Base-by-base conservation (phyloP, 805 yeast species). In the Zygotorulaspora sp. region DNA sequence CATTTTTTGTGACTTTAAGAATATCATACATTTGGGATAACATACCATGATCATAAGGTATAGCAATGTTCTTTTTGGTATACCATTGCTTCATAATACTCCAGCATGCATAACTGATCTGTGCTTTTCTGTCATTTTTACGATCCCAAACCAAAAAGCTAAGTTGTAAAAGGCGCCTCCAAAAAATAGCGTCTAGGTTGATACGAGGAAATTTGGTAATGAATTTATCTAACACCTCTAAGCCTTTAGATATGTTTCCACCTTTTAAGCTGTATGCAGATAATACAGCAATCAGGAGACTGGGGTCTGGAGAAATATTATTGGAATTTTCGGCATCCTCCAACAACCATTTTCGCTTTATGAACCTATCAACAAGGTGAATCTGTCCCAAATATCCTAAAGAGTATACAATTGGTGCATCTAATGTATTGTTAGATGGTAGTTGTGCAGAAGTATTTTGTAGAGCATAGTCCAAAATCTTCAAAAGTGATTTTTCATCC, bases 91-190 rank as follows among this genome's bases (percentile, higher is more conserved):
- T 49, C 54, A 58, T 45, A 5, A 47, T 35, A 6, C 40, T 23
- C 55, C 57, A 55, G 31, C 52, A 40, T n/a, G 43, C 45, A 19
- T 45, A 43, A n/a, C 47, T 34, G 12, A 50, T 6, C 5, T 31
- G 30, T 3, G 46, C 55, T 19, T 40, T 45, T 18, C 40, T 42
- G 32, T 51, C 53, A 10, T 32, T 32, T 21, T 39, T 35, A 9
- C 25, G 26, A 18, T 41, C 44, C 57, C 57, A 49, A 3, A 38
- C 23, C 20, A 23, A 23, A 6, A 35, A 36, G 20, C 53, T 43
- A 44, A 52, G 43, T 22, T 51, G 50, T 6, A 49, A 34, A 12
- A 52, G 24, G 23, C 53, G 43, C 32, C 55, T 45, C 64, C 64
- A 59, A 28, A 57, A 57, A 4, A 35, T 8, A n/a, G 17, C 28